These are phyloP conservation scores for Pisolithus microcarpus DNA, from an alignment of 768 basidiomycete species.

Conservation along the genomic window DNA sequence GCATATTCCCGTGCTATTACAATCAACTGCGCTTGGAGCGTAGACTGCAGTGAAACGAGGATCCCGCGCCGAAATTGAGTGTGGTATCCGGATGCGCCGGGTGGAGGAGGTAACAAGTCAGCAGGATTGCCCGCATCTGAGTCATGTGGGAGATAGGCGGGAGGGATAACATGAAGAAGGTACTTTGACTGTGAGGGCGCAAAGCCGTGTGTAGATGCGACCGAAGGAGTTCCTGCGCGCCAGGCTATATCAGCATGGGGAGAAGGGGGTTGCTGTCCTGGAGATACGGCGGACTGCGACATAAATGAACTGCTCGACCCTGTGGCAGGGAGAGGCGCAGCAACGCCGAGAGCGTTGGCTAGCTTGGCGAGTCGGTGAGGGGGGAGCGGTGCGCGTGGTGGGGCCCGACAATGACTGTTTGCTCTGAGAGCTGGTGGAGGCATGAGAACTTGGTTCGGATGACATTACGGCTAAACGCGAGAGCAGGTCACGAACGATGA, in stretches of 20 bases:
- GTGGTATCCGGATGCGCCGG: conserved; percentile 67
- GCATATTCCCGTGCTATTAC: conserved; percentile 94
- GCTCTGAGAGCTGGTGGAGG: conserved; percentile 8
- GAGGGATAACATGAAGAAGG: conserved; percentile 81
- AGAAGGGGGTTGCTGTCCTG: conserved; percentile 12
- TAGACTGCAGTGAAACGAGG: conserved; percentile 80
- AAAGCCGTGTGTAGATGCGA: conserved; percentile 34
- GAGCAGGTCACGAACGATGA: neutral
- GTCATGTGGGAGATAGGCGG: conserved; percentile 62
- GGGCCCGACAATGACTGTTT: conserved; percentile 39
- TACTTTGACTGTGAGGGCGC: conserved; percentile 50
- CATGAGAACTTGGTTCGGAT: conserved; percentile 11
- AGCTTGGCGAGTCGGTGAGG: conserved; percentile 75
- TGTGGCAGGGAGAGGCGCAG: conserved; percentile 60
- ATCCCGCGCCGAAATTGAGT: conserved; percentile 75
- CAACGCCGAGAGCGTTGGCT: conserved; percentile 79
- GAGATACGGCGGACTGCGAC: conserved; percentile 7
- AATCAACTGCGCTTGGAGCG: conserved; percentile 71
- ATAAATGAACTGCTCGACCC: conserved; percentile 13
- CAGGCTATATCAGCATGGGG: conserved; percentile 29
- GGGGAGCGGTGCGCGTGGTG: conserved; percentile 64
- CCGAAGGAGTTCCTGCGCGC: conserved; percentile 46
- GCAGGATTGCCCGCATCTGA: conserved; percentile 34
- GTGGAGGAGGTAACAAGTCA: conserved; percentile 46
- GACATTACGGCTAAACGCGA: conserved; percentile 5